Evolutionary conservation across 495 filamentous ascomycete species (phyloP).

Genomic region (Symbiotaphrina buchneri): DNA sequence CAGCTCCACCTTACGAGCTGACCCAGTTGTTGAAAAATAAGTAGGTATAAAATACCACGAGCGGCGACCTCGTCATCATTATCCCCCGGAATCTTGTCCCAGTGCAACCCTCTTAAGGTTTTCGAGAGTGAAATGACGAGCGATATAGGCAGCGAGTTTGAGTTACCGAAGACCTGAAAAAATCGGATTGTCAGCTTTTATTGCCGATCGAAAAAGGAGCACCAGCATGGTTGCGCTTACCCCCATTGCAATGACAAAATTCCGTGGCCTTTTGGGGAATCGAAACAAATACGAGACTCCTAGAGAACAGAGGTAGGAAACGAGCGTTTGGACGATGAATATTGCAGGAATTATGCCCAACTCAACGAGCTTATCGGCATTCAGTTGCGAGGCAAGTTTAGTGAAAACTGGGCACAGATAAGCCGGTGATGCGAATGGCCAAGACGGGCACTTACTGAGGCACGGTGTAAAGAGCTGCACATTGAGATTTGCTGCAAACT

Average conservation of each 20-base stretch:
- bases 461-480: slow-evolving; percentile 89
- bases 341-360: slow-evolving; percentile 86
- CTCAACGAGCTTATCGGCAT: slow-evolving; percentile 68
- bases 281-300: slow-evolving; percentile 47
- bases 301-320: slow-evolving; percentile 60
- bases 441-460: slow-evolving; percentile 40
- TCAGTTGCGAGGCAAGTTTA: slow-evolving; percentile 90
- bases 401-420: slow-evolving; percentile 53
- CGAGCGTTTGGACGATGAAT: slow-evolving; percentile 63
- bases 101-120: slow-evolving; percentile 78
- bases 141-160: slow-evolving; percentile 92
- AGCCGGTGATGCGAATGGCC: not conserved
- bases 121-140: slow-evolving; percentile 84
- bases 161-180: slow-evolving; percentile 73
- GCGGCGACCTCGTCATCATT: slow-evolving; percentile 91
- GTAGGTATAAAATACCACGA: slow-evolving; percentile 78
- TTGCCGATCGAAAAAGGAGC: not conserved
- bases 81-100: slow-evolving; percentile 74
- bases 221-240: slow-evolving; percentile 22
- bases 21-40: slow-evolving; percentile 95
- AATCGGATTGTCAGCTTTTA: slow-evolving; percentile 3
- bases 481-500: slow-evolving; percentile 88
- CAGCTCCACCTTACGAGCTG: slow-evolving; percentile 94
- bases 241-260: slow-evolving; percentile 92
- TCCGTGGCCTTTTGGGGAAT: slow-evolving; percentile 63